These are phyloP conservation scores for Lablab purpureus DNA, from an alignment of 306 rosid genomes.

Conservation along the genomic window DNA sequence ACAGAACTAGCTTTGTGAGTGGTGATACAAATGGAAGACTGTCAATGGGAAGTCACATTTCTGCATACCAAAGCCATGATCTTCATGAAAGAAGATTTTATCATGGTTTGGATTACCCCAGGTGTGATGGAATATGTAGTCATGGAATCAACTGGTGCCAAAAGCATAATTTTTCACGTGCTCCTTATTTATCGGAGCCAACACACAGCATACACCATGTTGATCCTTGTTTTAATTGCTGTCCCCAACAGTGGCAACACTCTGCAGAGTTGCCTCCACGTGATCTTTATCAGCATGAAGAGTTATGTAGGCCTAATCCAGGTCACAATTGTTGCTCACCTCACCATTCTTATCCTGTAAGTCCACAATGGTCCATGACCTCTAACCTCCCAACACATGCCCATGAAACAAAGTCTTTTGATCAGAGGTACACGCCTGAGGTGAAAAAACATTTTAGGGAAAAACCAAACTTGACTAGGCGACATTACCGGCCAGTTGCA, in stretches of 20 bases:
- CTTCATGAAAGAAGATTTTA: slow-evolving; percentile 52
- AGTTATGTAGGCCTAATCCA: slow-evolving; percentile 48
- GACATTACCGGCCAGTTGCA: slow-evolving; percentile 85
- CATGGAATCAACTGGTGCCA: slow-evolving; percentile 52
- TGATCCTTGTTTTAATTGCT: slow-evolving; percentile 53
- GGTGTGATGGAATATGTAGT: slow-evolving; percentile 52
- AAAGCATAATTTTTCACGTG: slow-evolving; percentile 46
- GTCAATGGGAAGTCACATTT: slow-evolving; percentile 44
- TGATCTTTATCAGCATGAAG: slow-evolving; percentile 50
- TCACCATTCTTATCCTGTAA: slow-evolving; percentile 56
- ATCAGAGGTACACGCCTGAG: slow-evolving; percentile 57
- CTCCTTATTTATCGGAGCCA: slow-evolving; percentile 65
- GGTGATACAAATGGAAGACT: slow-evolving; percentile 53
- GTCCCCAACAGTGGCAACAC: slow-evolving; percentile 61
- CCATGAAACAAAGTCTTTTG: slow-evolving; percentile 58
- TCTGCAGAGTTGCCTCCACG: slow-evolving; percentile 65
- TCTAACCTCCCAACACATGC: slow-evolving; percentile 53
- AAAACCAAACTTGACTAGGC: slow-evolving; percentile 54
- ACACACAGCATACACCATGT: slow-evolving; percentile 56
- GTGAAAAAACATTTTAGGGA: slow-evolving; percentile 59
- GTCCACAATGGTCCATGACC: slow-evolving; percentile 55
- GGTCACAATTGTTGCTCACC: slow-evolving; percentile 56
- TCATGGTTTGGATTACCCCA: slow-evolving; percentile 55
- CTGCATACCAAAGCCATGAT: slow-evolving; percentile 52
- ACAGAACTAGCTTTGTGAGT: slow-evolving; percentile 50